These are phyloP conservation scores for Primulina tabacum DNA, from an alignment of 257 asterid species.

Conservation along the genomic window DNA sequence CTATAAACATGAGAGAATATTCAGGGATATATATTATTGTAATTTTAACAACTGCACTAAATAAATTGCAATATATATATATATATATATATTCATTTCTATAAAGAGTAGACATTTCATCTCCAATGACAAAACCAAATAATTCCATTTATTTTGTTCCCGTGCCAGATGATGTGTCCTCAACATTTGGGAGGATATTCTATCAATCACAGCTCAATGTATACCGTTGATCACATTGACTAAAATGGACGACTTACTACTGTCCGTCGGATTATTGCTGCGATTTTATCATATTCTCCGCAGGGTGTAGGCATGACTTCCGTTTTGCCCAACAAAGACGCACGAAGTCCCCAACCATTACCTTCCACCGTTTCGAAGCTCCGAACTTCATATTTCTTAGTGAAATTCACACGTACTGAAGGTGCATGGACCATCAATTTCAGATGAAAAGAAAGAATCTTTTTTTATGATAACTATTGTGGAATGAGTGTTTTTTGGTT, in stretches of 20 bases:
- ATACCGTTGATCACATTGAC: not conserved
- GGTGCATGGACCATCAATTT: slow-evolving; percentile 1
- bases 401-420: not conserved
- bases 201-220: too few relatives aligned
- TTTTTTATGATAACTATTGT: slow-evolving; percentile 17
- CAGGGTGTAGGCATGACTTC: slow-evolving; percentile 26
- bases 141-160: too few relatives aligned
- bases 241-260: not conserved
- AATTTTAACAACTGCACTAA: too few relatives aligned
- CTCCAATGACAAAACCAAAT: too few relatives aligned
- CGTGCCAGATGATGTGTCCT: too few relatives aligned
- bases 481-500: slow-evolving; percentile 31
- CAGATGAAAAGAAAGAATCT: slow-evolving; percentile 6
- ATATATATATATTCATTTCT: too few relatives aligned
- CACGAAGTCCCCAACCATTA: slow-evolving; percentile 6
- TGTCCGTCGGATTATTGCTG: not conserved
- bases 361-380: slow-evolving; percentile 11
- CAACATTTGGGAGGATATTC: too few relatives aligned
- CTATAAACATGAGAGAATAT: too few relatives aligned
- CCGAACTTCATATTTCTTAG: not conserved
- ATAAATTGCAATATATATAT: too few relatives aligned
- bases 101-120: too few relatives aligned
- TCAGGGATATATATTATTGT: too few relatives aligned
- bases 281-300: slow-evolving; percentile 1
- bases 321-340: slow-evolving; percentile 28